Evolutionary conservation across 2,329 filamentous ascomycete genomes (phyloP).

Genomic region (Boeremia lycopersici): DNA sequence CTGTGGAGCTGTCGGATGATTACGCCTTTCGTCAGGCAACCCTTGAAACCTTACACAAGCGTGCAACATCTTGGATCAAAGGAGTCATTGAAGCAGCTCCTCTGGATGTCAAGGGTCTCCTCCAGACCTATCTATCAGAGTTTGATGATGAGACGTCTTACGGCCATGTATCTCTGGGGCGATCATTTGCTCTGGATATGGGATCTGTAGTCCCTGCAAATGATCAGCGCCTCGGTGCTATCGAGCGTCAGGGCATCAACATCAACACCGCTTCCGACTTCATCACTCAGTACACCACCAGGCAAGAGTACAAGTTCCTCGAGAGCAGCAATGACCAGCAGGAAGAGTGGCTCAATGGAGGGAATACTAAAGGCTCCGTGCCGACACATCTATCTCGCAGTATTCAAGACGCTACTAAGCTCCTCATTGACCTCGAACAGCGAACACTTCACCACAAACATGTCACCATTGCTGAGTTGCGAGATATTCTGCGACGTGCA

Average conservation of each 20-base stretch:
- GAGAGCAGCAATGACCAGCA: slow-evolving; percentile 75
- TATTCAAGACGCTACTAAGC: slow-evolving; percentile 56
- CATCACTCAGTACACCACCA: slow-evolving; percentile 93
- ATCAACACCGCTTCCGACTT: slow-evolving; percentile 96
- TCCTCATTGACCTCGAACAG: slow-evolving; percentile 74
- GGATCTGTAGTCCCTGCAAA: slow-evolving; percentile 83
- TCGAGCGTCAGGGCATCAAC: slow-evolving; percentile 74
- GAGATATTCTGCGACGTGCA: slow-evolving; percentile 81
- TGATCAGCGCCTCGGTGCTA: slow-evolving; percentile 81
- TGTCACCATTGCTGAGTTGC: slow-evolving; percentile 74
- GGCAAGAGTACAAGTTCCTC: slow-evolving; percentile 91
- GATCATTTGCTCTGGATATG: slow-evolving; percentile 93
- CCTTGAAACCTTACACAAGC: slow-evolving; percentile 75
- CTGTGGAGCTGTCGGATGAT: slow-evolving; percentile 91
- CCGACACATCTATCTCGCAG: slow-evolving; percentile 49
- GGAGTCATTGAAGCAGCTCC: slow-evolving; percentile 83
- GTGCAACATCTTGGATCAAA: slow-evolving; percentile 80
- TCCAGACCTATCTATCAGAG: slow-evolving; percentile 95
- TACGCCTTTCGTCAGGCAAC: slow-evolving; percentile 82
- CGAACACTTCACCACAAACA: slow-evolving; percentile 71
- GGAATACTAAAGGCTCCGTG: slow-evolving; percentile 22
- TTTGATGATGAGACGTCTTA: slow-evolving; percentile 91
- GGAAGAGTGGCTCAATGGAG: slow-evolving; percentile 64
- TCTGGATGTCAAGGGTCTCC: slow-evolving; percentile 88
- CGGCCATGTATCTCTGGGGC: slow-evolving; percentile 87